phyloP scores from a whole-genome alignment of 768 basidiomycete species.

The Suillus luteus region DNA sequence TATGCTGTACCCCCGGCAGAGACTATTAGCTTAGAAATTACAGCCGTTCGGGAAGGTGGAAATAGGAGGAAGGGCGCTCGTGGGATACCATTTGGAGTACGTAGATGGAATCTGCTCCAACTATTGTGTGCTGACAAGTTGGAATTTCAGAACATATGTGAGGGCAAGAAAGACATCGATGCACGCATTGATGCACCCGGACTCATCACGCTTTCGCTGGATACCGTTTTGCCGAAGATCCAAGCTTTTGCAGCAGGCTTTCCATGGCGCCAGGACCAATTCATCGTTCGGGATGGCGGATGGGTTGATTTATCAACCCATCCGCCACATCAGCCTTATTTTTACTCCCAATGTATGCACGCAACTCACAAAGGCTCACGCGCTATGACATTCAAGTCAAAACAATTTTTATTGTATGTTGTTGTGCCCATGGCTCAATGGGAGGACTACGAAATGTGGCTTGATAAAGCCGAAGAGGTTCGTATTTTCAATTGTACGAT shows the following conservation, averaged over 20 bases:
- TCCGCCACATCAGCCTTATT: not conserved
- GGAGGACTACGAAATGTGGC: not conserved
- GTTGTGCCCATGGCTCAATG: not conserved
- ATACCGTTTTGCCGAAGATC: not conserved
- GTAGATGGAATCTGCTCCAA: not conserved
- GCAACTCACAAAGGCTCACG: not conserved
- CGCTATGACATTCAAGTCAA: not conserved
- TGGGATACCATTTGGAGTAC: not conserved
- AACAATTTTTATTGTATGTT: not conserved
- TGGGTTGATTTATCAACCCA: not conserved
- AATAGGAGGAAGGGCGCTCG: not conserved
- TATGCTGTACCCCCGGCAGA: conserved; percentile 1
- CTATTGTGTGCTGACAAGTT: not conserved
- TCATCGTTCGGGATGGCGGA: not conserved
- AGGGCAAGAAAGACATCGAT: too few relatives aligned
- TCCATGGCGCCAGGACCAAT: not conserved
- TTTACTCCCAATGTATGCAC: not conserved
- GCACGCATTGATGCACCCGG: too few relatives aligned
- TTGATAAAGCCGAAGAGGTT: not conserved
- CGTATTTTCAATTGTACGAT: not conserved
- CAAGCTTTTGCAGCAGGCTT: conserved; percentile 1
- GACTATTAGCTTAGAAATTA: conserved; percentile 1
- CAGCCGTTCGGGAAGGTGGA: conserved; percentile 1
- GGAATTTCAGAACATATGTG: not conserved
- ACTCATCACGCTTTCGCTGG: too few relatives aligned